Base-by-base conservation (phyloP, 163 green algal species). In the Volvox carteri region DNA sequence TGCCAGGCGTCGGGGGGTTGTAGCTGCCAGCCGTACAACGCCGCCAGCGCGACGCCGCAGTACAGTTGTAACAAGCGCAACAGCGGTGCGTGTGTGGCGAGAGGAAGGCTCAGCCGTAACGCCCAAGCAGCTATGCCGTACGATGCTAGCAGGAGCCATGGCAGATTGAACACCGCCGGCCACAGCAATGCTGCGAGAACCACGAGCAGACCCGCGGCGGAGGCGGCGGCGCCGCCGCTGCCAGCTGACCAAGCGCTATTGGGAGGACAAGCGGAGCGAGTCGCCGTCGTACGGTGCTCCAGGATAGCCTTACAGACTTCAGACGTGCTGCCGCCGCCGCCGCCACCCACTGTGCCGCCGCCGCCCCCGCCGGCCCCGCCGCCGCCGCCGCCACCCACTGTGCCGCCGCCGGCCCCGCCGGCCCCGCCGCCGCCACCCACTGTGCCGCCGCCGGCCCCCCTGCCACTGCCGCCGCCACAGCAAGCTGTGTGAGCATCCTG, bases 11-110 rank as follows among this genome's bases (percentile, higher is more conserved):
- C 14, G 11, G 73, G 25, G 11, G 83, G 65, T 54, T 52, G 46
- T 28, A 89, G 35, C 68, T 93, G 90, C 62, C 77, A 76, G 44
- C 58, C 39, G 60, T 93, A 93, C 46, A 93, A 68, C 21, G 78
- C 81, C 60, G 74, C 48, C 18, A 93, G 41, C 30, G 79, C 76
- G 25, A 70, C 11, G 56, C 65, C 90, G 18, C 48, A 65, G 35
- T 87, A 93, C n/a, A 42, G n/a, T 77, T 93, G 90, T 42, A 75
- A 46, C 35, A 84, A 7, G n/a, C 74, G 65, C 33, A 85, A 30
- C 18, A 78, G 78, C 41, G 68, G 12, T 35, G 90, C 19, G 18
- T 56, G 37, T 30, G 60, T 25, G 23, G 78, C n/a, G 21, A 76
- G 18, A 0, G 37, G 23, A 39, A 60, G 9, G 8, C 48, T 80